Base-by-base conservation (phyloP, 2,329 filamentous ascomycete species). In the Mycosphaerella sp. region DNA sequence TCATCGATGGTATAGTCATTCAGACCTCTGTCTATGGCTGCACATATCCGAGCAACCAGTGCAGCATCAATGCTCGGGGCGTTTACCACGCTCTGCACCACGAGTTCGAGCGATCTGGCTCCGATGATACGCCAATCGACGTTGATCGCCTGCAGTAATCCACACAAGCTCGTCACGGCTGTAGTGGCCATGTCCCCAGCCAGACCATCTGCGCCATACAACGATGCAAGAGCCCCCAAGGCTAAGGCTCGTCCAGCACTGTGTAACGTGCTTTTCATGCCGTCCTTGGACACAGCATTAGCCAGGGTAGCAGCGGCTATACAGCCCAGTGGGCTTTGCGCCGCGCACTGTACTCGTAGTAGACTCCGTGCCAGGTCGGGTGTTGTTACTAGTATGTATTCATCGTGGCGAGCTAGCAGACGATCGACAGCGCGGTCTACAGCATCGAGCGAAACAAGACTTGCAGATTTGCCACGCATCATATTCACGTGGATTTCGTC, bases 1-100 rank as follows among this genome's bases (percentile, higher is more conserved):
- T 90, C 84, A 59, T 88, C 91, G 3, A 88, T 90, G 0, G 88
- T 95, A 64, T 97, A 97, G 66, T 98, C 90, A 58, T 91, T 85
- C 25, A 98, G 70, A 0, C 84, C 72, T 25, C 62, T 46, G 21
- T 61, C 59, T 6, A 65, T 40, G 2, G 63, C 59, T 8, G 51
- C 28, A 4, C 69, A 54, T 6, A 74, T 56, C 2, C 30, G 40
- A 12, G 52, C 30, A 9, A 53, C 36, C 17, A 59, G 49, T 4
- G 28, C 25, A 10, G 14, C 4, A 12, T 59, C 58, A 13, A 56
- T 17, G 8, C 13, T 7, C 4, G 18, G 14, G 6, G n/a, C 35
- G 8, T 51, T 44, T 17, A 37, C 14, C 14, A 47, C 30, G 32
- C 52, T 39, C 10, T 35, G 32, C 8, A 54, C 45, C 14, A 55